These are phyloP conservation scores for Fistulinella prunicolor DNA, from an alignment of 768 basidiomycete genomes.

Conservation along the genomic window DNA sequence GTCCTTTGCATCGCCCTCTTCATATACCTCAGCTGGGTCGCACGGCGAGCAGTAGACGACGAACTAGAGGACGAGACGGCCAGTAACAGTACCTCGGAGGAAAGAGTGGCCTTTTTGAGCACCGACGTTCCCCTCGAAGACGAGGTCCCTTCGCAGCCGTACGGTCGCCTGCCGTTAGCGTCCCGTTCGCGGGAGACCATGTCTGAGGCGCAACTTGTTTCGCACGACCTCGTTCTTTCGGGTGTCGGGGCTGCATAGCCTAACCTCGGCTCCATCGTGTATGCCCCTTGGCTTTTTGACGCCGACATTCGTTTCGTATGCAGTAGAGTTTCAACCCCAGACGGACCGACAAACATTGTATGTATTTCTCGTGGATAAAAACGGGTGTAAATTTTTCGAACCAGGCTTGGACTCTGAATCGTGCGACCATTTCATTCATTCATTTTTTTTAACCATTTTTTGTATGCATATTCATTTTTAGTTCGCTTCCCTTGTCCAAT, in stretches of 20 bases:
- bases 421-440: neutral
- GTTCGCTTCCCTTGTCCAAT: too few relatives aligned
- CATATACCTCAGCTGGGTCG: constrained; percentile 77
- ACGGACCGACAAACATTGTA: constrained; percentile 6
- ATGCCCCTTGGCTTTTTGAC: neutral
- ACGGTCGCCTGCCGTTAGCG: constrained; percentile 16
- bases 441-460: neutral
- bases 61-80: constrained; percentile 46
- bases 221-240: constrained; percentile 15
- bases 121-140: constrained; percentile 26
- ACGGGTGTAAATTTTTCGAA: constrained; percentile 22
- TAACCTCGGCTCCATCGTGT: neutral
- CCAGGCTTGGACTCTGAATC: constrained; percentile 1
- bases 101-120: constrained; percentile 51
- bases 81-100: constrained; percentile 39
- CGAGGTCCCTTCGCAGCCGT: constrained; percentile 17
- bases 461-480: too few relatives aligned
- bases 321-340: neutral
- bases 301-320: neutral
- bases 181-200: constrained; percentile 33
- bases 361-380: constrained; percentile 20
- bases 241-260: constrained; percentile 10
- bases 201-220: constrained; percentile 45
- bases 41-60: constrained; percentile 63
- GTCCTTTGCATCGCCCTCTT: constrained; percentile 70